phyloP scores from a whole-genome alignment of 345 rosid genomes.

The Gossypium thurberi region DNA sequence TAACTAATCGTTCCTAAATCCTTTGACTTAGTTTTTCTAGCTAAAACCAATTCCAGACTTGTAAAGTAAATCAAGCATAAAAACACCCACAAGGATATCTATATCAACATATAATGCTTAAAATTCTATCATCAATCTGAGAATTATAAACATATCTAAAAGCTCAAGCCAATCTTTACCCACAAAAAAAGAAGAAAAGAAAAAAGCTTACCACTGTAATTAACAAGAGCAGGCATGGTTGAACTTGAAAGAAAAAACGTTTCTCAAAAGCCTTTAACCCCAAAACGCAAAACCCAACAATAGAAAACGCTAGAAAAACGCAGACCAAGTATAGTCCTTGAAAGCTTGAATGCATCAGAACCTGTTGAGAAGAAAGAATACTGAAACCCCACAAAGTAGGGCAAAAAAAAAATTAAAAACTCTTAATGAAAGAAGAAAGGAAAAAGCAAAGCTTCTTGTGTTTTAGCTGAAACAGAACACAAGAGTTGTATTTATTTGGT shows the following conservation, averaged over 20 bases:
- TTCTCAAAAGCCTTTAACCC: slow-evolving; percentile 13
- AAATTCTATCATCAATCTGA: neutral
- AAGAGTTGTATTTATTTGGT: slow-evolving; percentile 11
- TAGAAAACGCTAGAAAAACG: slow-evolving; percentile 9
- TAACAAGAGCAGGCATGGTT: slow-evolving; percentile 63
- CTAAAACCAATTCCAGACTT: neutral
- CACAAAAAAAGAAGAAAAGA: neutral
- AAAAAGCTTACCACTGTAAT: slow-evolving; percentile 41
- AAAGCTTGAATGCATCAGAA: slow-evolving; percentile 36
- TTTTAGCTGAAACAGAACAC: neutral
- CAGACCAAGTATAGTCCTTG: slow-evolving; percentile 16
- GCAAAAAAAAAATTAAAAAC: slow-evolving; percentile 26
- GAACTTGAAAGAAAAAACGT: slow-evolving; percentile 22
- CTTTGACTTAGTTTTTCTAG: neutral
- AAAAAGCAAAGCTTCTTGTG: neutral
- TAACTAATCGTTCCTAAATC: neutral
- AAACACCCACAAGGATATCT: neutral
- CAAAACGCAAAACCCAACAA: slow-evolving; percentile 6
- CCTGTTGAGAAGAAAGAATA: slow-evolving; percentile 4
- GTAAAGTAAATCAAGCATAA: neutral
- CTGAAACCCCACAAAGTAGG: slow-evolving; percentile 42
- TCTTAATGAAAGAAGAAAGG: neutral
- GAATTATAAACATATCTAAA: neutral
- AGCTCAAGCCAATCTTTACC: neutral
- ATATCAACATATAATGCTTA: neutral